Evolutionary conservation across 768 basidiomycete genomes (phyloP).

Genomic region (Leucosporidium scottii): DNA sequence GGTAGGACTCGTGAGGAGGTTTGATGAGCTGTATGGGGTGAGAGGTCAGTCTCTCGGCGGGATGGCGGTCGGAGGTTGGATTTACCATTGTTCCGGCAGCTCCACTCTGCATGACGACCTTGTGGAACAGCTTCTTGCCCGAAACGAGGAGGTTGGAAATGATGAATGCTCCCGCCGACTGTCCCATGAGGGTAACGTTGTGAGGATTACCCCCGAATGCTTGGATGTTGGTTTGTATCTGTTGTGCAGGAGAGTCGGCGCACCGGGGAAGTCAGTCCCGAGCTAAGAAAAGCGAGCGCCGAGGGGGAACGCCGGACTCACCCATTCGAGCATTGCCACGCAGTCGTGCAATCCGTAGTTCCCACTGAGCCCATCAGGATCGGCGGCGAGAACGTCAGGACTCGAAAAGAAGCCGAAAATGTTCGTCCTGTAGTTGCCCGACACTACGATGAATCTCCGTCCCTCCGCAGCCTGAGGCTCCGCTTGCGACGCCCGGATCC

Average conservation of each 20-base stretch:
- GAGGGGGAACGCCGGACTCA: not conserved
- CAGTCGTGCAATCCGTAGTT: conserved; percentile 33
- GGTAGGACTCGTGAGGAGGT: conserved; percentile 14
- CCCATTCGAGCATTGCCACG: conserved; percentile 27
- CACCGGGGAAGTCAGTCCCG: too few relatives aligned
- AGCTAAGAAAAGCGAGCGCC: too few relatives aligned
- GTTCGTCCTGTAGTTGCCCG: conserved; percentile 30
- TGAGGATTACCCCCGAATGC: conserved; percentile 40
- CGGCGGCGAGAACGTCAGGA: conserved; percentile 2
- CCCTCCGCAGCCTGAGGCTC: too few relatives aligned
- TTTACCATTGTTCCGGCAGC: conserved; percentile 25
- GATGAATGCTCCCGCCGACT: conserved; percentile 52
- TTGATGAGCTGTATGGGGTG: not conserved
- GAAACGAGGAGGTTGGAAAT: conserved; percentile 39
- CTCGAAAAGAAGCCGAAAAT: conserved; percentile 16
- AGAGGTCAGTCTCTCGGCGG: not conserved
- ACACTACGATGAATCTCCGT: conserved; percentile 33
- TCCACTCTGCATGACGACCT: conserved; percentile 23
- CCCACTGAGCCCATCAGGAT: conserved; percentile 9
- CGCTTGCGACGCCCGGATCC: not conserved
- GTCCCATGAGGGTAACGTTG: conserved; percentile 53
- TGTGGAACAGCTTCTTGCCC: conserved; percentile 22
- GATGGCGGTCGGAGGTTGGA: not conserved
- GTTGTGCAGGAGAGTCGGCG: too few relatives aligned
- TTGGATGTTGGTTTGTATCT: conserved; percentile 40